Conservation (phyloP, 202 grass and related monocot genomes). For the Panicum virgatum region DNA sequence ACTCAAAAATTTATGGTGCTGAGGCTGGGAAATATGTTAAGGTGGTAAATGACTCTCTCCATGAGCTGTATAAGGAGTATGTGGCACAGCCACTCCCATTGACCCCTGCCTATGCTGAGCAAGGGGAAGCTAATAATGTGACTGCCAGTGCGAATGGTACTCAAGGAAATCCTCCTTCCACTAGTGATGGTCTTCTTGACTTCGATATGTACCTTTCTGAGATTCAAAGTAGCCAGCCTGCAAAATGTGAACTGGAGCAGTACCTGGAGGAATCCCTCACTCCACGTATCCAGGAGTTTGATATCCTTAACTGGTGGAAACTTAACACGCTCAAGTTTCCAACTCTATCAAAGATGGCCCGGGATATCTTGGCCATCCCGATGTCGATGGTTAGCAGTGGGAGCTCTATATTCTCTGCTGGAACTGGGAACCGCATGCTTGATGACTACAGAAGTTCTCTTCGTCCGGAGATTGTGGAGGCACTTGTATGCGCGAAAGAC, state of each 20-base stretch:
- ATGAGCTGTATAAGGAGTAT: conserved; percentile 84
- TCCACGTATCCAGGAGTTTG: conserved; percentile 81
- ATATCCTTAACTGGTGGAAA: conserved; percentile 94
- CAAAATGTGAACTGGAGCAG: conserved; percentile 82
- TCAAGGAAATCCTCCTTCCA: conserved; percentile 25
- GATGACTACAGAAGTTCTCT: conserved; percentile 90
- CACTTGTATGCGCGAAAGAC: conserved; percentile 79
- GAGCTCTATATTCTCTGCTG: conserved; percentile 58
- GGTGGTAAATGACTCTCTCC: conserved; percentile 73
- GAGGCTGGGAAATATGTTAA: conserved; percentile 78
- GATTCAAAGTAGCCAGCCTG: conserved; percentile 68
- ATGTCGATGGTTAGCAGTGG: conserved; percentile 67
- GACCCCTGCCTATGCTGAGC: conserved; percentile 59
- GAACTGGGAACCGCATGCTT: conserved; percentile 69
- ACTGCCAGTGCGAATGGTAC: conserved; percentile 16
- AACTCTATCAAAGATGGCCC: conserved; percentile 82
- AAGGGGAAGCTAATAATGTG: conserved; percentile 40
- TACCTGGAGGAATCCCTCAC: conserved; percentile 84
- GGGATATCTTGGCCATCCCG: conserved; percentile 83
- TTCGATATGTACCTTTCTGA: conserved; percentile 93
- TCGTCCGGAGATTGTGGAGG: conserved; percentile 79
- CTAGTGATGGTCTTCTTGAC: conserved; percentile 67
- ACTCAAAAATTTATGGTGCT: conserved; percentile 84
- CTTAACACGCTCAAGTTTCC: conserved; percentile 85
- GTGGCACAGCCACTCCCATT: conserved; percentile 55